Percentiles rank a stretch among this genome's conserved stretches.
phyloP scores from a whole-genome alignment of 495 filamentous ascomycete genomes.

The Clohesyomyces aquaticus region DNA sequence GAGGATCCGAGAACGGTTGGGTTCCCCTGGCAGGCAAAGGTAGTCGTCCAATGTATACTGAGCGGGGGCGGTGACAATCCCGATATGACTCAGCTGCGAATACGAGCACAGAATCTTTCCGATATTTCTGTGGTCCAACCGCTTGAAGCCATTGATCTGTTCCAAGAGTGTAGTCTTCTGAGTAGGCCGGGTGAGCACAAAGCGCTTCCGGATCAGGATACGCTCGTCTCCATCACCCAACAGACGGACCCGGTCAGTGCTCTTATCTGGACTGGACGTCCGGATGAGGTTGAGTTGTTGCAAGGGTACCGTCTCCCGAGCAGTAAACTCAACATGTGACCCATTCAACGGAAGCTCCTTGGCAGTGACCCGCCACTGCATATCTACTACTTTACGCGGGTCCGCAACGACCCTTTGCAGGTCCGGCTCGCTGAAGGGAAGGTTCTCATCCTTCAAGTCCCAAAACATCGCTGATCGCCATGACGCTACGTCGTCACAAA shows the following conservation, averaged over 20 bases:
- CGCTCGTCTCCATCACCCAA: constrained; percentile 32
- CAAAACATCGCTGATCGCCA: constrained; percentile 39
- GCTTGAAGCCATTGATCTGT: constrained; percentile 37
- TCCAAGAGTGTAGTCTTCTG: constrained; percentile 35
- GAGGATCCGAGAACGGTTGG: constrained; percentile 35
- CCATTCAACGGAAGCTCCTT: constrained; percentile 42
- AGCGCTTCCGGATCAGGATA: constrained; percentile 40
- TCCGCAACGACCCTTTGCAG: constrained; percentile 37
- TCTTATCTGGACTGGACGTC: constrained; percentile 34
- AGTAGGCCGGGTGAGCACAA: constrained; percentile 23
- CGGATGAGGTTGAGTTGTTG: constrained; percentile 32
- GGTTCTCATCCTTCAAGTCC: constrained; percentile 36
- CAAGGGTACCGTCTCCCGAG: constrained; percentile 37
- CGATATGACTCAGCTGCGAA: constrained; percentile 35
- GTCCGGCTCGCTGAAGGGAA: constrained; percentile 37
- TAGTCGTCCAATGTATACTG: constrained; percentile 41
- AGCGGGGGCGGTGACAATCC: constrained; percentile 29
- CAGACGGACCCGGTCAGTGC: constrained; percentile 37
- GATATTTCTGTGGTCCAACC: constrained; percentile 40
- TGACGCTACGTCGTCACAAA: constrained; percentile 39
- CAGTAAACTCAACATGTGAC: constrained; percentile 35
- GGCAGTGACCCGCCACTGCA: constrained; percentile 40
- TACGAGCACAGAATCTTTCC: constrained; percentile 39
- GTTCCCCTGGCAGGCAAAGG: constrained; percentile 25
- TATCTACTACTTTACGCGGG: constrained; percentile 31